Conservation (phyloP, 768 basidiomycete genomes). For the Dictyophora rubrovolvata region DNA sequence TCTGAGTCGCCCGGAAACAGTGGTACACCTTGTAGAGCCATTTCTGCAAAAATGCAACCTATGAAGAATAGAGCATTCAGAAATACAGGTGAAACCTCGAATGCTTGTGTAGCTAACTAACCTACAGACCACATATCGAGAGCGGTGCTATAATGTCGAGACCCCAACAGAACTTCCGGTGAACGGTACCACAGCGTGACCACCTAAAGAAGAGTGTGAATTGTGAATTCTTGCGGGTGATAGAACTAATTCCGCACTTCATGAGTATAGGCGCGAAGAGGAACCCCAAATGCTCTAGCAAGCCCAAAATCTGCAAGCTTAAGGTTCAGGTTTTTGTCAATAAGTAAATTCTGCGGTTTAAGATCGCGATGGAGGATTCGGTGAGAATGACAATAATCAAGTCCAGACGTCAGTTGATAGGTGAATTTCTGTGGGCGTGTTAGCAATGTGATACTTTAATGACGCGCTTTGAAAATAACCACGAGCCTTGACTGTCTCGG, state of each 20-base stretch:
- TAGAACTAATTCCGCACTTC: slow-evolving; percentile 46
- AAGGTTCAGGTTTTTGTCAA: slow-evolving; percentile 80
- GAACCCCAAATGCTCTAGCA: slow-evolving; percentile 95
- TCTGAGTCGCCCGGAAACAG: slow-evolving; percentile 99
- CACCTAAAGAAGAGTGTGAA: slow-evolving; percentile 46
- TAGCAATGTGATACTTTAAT: not conserved
- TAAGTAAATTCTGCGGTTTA: slow-evolving; percentile 92
- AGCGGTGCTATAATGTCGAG: slow-evolving; percentile 92
- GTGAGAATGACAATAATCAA: slow-evolving; percentile 91
- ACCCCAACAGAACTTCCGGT: slow-evolving; percentile 92
- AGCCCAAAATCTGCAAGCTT: slow-evolving; percentile 97
- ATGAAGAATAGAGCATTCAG: slow-evolving; percentile 3
- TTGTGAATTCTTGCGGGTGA: not conserved
- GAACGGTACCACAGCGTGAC: slow-evolving; percentile 99
- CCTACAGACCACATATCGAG: slow-evolving; percentile 99
- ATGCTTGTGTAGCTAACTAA: not conserved
- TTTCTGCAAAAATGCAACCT: slow-evolving; percentile 94
- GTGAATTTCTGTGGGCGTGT: slow-evolving; percentile 76
- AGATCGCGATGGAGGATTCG: slow-evolving; percentile 95
- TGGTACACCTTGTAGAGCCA: slow-evolving; percentile 84
- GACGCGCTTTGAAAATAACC: not conserved
- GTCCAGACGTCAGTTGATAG: slow-evolving; percentile 81
- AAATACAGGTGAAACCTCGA: not conserved
- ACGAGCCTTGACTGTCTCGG: slow-evolving; percentile 72
- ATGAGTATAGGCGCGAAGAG: slow-evolving; percentile 97